phyloP scores from a whole-genome alignment of 345 rosid genomes.

The Aquilaria malaccensis region DNA sequence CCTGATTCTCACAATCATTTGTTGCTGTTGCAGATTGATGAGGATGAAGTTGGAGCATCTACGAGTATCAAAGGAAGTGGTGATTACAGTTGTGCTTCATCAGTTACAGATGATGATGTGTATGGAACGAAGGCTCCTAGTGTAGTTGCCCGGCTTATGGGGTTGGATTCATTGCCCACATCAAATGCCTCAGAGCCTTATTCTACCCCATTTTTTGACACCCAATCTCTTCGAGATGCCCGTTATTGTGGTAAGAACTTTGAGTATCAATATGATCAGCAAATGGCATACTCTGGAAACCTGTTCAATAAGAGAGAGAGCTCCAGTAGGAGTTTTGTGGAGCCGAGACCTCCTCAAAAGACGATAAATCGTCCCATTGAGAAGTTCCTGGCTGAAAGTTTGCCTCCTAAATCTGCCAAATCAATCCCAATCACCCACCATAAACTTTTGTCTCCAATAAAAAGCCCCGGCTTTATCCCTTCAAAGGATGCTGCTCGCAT shows the following conservation, averaged over 20 bases:
- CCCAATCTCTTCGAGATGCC: conserved; percentile 47
- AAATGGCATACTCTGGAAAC: conserved; percentile 44
- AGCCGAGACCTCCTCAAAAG: conserved; percentile 41
- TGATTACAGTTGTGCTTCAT: conserved; percentile 87
- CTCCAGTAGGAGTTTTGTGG: conserved; percentile 22
- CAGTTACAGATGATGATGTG: conserved; percentile 86
- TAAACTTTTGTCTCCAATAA: conserved; percentile 91
- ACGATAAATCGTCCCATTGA: conserved; percentile 61
- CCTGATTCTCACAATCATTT: conserved; percentile 4
- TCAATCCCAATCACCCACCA: conserved; percentile 86
- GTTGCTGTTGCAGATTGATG: conserved; percentile 45
- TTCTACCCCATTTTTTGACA: conserved; percentile 51
- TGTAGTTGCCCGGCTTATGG: conserved; percentile 98
- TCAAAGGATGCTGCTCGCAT: conserved; percentile 78
- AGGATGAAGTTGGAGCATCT: conserved; percentile 50
- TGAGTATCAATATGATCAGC: conserved; percentile 39
- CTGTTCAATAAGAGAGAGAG: conserved; percentile 41
- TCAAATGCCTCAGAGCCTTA: conserved; percentile 42
- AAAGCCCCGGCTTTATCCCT: conserved; percentile 77
- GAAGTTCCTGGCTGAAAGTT: conserved; percentile 83
- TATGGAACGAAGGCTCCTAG: conserved; percentile 73
- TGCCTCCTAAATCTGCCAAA: conserved; percentile 94
- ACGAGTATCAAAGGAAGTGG: conserved; percentile 44
- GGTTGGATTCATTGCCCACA: conserved; percentile 76
- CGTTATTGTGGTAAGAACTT: conserved; percentile 38